Conservation (phyloP, 768 basidiomycete species). For the Chalciporus piperatus region DNA sequence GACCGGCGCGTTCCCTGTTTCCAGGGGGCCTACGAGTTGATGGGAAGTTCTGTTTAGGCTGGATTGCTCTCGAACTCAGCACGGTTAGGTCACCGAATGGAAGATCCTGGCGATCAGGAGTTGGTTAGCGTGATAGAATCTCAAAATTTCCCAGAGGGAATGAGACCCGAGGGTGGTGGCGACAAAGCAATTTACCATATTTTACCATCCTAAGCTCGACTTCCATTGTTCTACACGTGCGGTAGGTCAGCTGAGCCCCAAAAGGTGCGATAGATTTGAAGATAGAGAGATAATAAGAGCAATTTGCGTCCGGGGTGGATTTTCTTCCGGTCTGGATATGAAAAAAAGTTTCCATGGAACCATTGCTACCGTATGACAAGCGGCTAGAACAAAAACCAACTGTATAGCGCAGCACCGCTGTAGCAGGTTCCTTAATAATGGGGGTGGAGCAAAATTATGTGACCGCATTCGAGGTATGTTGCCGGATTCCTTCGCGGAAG, state of each 20-base stretch:
- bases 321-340: conserved; percentile 23
- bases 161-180: conserved; percentile 11
- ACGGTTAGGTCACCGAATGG: conserved; percentile 26
- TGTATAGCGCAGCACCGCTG: conserved; percentile 11
- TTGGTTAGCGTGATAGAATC: conserved; percentile 19
- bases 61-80: conserved; percentile 19
- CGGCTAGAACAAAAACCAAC: conserved; percentile 24
- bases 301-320: conserved; percentile 26
- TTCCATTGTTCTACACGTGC: conserved; percentile 34
- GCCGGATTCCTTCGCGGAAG: conserved; percentile 23
- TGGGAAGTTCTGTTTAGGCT: conserved; percentile 6
- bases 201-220: conserved; percentile 23
- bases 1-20: conserved; percentile 13
- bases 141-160: conserved; percentile 21
- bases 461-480: conserved; percentile 26
- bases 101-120: conserved; percentile 29
- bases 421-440: conserved; percentile 32
- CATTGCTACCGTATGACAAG: conserved; percentile 18
- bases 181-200: conserved; percentile 20
- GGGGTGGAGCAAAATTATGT: conserved; percentile 21
- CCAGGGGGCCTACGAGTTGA: conserved; percentile 17
- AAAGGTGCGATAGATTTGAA: conserved; percentile 20
- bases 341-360: conserved; percentile 31
- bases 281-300: conserved; percentile 15
- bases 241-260: conserved; percentile 24